A percentile compares a stretch with the other conserved stretches of the same genome.
phyloP scores from a whole-genome alignment of 148 eudicot species.

The Persicaria tinctoria region DNA sequence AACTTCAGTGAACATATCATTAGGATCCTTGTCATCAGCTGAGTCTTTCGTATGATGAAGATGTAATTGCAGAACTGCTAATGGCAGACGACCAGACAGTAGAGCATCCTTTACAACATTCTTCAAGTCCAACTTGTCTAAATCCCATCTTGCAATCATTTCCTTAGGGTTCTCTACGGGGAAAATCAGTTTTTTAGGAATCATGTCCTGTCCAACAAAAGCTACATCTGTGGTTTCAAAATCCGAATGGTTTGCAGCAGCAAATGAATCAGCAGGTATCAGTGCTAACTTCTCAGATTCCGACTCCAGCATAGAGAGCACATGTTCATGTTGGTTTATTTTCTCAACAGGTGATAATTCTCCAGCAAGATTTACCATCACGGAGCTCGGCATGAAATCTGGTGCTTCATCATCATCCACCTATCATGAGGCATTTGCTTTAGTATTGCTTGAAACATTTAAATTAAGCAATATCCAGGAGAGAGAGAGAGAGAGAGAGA shows the following conservation, averaged over 20 bases:
- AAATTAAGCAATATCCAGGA: conserved; percentile 1
- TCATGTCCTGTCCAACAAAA: conserved; percentile 29
- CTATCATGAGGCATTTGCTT: conserved; percentile 26
- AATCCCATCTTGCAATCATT: conserved; percentile 91
- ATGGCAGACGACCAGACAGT: conserved; percentile 86
- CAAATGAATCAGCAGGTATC: conserved; percentile 37
- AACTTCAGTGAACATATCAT: conserved; percentile 80
- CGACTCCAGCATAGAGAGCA: conserved; percentile 23
- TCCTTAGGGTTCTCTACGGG: conserved; percentile 78
- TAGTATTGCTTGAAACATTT: conserved; percentile 12
- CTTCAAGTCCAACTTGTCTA: conserved; percentile 69
- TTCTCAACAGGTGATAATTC: conserved; percentile 27
- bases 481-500: not conserved
- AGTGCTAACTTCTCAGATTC: conserved; percentile 48
- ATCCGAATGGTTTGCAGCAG: conserved; percentile 22
- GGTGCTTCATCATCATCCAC: conserved; percentile 34
- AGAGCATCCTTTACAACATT: conserved; percentile 83
- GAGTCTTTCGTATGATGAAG: conserved; percentile 46
- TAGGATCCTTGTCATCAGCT: conserved; percentile 42
- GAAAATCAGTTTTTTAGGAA: conserved; percentile 26
- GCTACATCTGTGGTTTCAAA: conserved; percentile 32
- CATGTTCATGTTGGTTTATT: conserved; percentile 29
- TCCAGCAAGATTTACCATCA: conserved; percentile 23
- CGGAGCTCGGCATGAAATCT: conserved; percentile 25
- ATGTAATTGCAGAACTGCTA: conserved; percentile 95